Evolutionary conservation across 2,329 filamentous ascomycete genomes (phyloP).

Genomic region (Aspergillus caelatus): DNA sequence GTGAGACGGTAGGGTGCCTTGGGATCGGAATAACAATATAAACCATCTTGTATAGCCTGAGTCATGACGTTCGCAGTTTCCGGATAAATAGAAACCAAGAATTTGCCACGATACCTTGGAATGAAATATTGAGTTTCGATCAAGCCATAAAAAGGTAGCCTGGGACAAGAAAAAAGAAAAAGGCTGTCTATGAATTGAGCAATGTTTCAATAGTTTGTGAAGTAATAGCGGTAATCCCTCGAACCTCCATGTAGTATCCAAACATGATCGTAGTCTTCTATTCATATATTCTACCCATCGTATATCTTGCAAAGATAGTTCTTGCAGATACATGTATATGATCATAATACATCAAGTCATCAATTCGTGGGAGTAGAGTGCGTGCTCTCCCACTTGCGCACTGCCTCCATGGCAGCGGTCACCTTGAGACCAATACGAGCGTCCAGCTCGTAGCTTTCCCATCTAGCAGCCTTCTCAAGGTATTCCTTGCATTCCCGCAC

Average conservation of each 20-base stretch:
- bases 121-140: no score
- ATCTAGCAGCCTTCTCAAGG: conserved; percentile 59
- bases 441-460: conserved; percentile 66
- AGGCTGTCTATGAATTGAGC: background rate
- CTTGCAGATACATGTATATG: conserved; percentile 12
- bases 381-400: conserved; percentile 45
- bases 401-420: conserved; percentile 48
- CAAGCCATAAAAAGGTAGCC: no score
- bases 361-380: conserved; percentile 23
- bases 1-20: background rate
- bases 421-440: conserved; percentile 56
- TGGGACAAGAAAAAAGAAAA: no score
- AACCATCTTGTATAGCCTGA: no score
- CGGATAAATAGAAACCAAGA: no score
- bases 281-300: background rate
- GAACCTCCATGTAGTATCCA: background rate
- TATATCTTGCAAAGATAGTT: background rate
- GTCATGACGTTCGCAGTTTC: no score
- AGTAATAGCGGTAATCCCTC: background rate
- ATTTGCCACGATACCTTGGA: no score
- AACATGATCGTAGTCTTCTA: background rate
- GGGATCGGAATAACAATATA: no score
- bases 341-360: conserved; percentile 17
- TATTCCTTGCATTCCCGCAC: conserved; percentile 58
- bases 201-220: background rate